Conservation (phyloP, 257 asterid genomes). For the Nicotiana sylvestris region DNA sequence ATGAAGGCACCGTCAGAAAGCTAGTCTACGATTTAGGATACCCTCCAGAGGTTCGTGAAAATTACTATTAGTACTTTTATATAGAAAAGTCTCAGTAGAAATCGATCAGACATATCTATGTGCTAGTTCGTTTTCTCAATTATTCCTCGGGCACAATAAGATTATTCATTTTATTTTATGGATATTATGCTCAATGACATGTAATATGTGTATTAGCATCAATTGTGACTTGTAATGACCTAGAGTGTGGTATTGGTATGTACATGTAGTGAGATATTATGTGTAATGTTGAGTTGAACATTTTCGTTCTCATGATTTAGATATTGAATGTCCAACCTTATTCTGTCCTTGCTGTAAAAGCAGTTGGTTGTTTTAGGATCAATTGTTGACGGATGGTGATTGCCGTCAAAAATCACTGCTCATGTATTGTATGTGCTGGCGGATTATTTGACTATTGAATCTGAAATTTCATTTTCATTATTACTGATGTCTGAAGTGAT, state of each 20-base stretch:
- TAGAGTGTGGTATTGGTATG: background rate
- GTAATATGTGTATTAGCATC: background rate
- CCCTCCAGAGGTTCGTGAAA: conserved; percentile 68
- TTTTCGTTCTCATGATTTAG: background rate
- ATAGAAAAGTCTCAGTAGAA: background rate
- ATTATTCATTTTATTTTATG: background rate
- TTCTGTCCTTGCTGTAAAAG: background rate
- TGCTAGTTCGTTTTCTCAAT: background rate
- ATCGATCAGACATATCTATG: background rate
- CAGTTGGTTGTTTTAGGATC: background rate
- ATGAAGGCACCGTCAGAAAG: conserved; percentile 84
- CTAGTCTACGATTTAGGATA: conserved; percentile 85
- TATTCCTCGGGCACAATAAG: background rate
- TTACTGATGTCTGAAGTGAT: background rate
- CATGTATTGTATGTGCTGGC: background rate
- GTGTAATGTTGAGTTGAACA: background rate
- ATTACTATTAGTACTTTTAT: background rate
- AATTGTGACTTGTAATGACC: background rate
- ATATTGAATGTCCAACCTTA: background rate
- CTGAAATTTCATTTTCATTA: background rate
- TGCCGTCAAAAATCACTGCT: background rate
- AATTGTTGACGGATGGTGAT: background rate
- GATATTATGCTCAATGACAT: background rate
- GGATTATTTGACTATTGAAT: background rate
- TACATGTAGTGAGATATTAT: background rate